These are phyloP conservation scores for Fusarium siculi DNA, from an alignment of 2,329 filamentous ascomycete genomes.

Conservation along the genomic window DNA sequence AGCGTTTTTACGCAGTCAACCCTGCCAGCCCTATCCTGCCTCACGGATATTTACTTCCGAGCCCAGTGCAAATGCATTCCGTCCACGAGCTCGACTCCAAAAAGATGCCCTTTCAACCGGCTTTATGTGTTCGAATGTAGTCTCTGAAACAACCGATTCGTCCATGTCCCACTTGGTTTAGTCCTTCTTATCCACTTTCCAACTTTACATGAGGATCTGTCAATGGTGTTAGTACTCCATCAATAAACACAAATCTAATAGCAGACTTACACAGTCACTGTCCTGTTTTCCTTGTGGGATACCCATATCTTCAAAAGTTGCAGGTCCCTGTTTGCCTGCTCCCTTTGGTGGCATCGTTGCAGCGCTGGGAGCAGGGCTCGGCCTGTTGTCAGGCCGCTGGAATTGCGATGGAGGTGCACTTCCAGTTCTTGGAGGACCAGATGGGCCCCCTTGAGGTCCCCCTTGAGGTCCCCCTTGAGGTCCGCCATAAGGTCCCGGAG, in stretches of 20 bases:
- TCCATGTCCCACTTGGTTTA: not conserved
- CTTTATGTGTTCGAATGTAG: conserved; percentile 17
- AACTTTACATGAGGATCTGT: conserved; percentile 44
- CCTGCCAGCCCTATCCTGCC: conserved; percentile 8
- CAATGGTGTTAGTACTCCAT: not conserved
- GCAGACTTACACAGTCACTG: conserved; percentile 83
- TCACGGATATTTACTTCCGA: conserved; percentile 19
- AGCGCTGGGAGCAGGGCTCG: conserved; percentile 46
- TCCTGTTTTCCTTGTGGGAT: conserved; percentile 86
- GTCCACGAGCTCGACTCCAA: conserved; percentile 32
- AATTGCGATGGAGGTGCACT: conserved; percentile 52
- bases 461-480: conserved; percentile 31
- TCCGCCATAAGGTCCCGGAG: conserved; percentile 35
- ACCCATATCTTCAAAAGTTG: conserved; percentile 98
- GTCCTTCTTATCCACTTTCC: not conserved
- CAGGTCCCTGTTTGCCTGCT: conserved; percentile 75
- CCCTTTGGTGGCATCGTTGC: conserved; percentile 54
- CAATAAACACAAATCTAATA: not conserved
- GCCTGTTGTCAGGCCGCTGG: conserved; percentile 44
- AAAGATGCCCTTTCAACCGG: conserved; percentile 25
- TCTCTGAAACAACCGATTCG: conserved; percentile 4
- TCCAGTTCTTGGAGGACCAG: conserved; percentile 46
- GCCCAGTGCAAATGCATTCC: conserved; percentile 33
- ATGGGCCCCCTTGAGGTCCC: conserved; percentile 25
- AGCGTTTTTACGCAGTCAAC: conserved; percentile 17